Evolutionary conservation across 1,284 basidiomycete genomes (phyloP), one percentile per base, ranked within the genome.

Genomic region (Athelia psychrophila): DNA sequence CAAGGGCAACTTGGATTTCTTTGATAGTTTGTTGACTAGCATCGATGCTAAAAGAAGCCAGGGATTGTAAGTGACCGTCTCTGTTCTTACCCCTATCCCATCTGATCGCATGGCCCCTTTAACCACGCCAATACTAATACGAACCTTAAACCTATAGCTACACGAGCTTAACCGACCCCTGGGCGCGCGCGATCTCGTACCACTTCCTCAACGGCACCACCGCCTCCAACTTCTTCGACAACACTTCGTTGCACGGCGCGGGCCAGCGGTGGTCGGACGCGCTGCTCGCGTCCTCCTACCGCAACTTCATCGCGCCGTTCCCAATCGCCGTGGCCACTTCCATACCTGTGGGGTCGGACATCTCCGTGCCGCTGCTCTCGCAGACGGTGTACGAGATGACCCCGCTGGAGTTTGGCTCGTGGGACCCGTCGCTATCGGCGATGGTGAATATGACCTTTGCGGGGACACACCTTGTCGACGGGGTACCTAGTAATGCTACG

Each of bases 321-420:
- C 84, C 85, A 0, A 77, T 86, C 44, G 62, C 83, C 47, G 70
- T 78, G 8, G 70, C 80, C 3, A 73, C 84, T 62, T 83, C 84
- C 4, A 66, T 80, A 3, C 76, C 79, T 9, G 65, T 70, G 5
- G 73, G 70, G 2, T 75, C 72, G 15, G 78, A 79, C 56, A 48
- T 68, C 15, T 77, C 76, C 0, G 71, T 58, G 18, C 70, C 79
- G 1, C 33, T 70, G 15, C 68, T 76, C 12, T 68, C 76, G n/a
- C 68, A 80, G 2, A 65, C 72, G 2, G 84, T 86, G 18, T 86
- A 86, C 56, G 84, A 86, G 81, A 79, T 87, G 19, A 77, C 81
- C 0, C 85, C 84, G 3, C 64, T 80, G 57, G 84, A 88, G 55
- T 75, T 85, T 54, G 87, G 83, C 4, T 87, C 84, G 2, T 89